Base-by-base conservation (phyloP, 73 alveolate genomes). In the Paraurostyla sp. region DNA sequence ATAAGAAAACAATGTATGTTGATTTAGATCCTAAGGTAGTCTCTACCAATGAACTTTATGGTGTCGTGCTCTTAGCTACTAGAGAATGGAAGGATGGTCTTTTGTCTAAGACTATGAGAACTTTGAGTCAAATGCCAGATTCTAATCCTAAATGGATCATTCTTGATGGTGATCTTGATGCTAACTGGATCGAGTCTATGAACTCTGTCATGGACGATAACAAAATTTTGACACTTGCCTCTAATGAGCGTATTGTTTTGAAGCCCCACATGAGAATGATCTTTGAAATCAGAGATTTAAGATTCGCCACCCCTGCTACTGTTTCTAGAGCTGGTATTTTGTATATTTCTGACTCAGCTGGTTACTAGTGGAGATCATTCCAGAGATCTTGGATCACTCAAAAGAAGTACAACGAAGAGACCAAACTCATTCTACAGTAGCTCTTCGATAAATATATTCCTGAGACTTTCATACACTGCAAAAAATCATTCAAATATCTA, bases 191-290 rank as follows among this genome's bases (percentile, higher is more conserved):
- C 86, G 99, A 99, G 92, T 97, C 99, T 81, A 98, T 99, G 99
- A 99, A 99, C 97, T 96, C 99, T 46, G 99, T 99, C 93, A 99
- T 99, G 99, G 99, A 99, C 95, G 99, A 99, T 92, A 99, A 99
- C 96, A 98, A 98, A 85, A 97, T 97, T 86, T 92, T 97, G 51
- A 97, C 99, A 30, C 91, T 98, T 65, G 99, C 99, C 29, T 97
- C 99, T 80, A 99, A 99, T 91, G 99, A 99, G 87, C 97, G 99
- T 69, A 99, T 99, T 68, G 99, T 99, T 32, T 97, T 99, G 85
- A 97, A 97, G 95, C 99, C 99, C 48, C 99, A 98, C 94, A 98
- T 98, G 99, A 99, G 99, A 97, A 92, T 98, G 98, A 93, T 99
- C 93, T 99, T 99, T 94, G 99, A 99, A 96, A 99, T 99, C 85